These are phyloP conservation scores for Truncatella angustata DNA, from an alignment of 2,329 filamentous ascomycete genomes.

Conservation along the genomic window DNA sequence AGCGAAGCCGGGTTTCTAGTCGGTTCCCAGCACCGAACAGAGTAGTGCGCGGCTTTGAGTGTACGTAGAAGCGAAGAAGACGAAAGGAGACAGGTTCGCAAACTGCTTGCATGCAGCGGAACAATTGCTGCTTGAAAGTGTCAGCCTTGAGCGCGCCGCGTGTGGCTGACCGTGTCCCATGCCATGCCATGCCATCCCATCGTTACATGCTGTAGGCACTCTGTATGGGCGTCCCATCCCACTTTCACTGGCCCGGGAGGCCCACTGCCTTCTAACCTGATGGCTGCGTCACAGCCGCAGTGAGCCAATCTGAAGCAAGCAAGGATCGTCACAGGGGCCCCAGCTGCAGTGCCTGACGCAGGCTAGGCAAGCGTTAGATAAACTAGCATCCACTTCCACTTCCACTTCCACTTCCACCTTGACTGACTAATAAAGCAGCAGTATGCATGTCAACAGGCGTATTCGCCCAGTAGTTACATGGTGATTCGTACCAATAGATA, in stretches of 20 bases:
- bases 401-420: too few species aligned
- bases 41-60: background rate
- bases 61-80: background rate
- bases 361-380: background rate
- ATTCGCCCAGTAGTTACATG: too few species aligned
- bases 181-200: too few species aligned
- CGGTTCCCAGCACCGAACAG: constrained; percentile 7
- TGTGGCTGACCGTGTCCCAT: constrained; percentile 3
- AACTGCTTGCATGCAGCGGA: background rate
- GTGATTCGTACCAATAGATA: too few species aligned
- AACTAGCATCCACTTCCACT: too few species aligned
- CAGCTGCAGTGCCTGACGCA: constrained; percentile 1
- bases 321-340: constrained; percentile 1
- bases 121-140: background rate
- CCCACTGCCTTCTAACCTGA: too few species aligned
- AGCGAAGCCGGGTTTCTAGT: background rate
- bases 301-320: constrained; percentile 5
- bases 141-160: constrained; percentile 9
- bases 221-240: constrained; percentile 3
- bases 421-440: too few species aligned
- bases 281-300: constrained; percentile 9
- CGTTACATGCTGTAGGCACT: too few species aligned
- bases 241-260: constrained; percentile 2
- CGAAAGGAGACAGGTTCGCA: background rate
- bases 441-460: too few species aligned